Evolutionary conservation across 1,284 basidiomycete species (phyloP), one percentile per base, ranked within the genome.

Genomic region (Ganoderma multipileum): DNA sequence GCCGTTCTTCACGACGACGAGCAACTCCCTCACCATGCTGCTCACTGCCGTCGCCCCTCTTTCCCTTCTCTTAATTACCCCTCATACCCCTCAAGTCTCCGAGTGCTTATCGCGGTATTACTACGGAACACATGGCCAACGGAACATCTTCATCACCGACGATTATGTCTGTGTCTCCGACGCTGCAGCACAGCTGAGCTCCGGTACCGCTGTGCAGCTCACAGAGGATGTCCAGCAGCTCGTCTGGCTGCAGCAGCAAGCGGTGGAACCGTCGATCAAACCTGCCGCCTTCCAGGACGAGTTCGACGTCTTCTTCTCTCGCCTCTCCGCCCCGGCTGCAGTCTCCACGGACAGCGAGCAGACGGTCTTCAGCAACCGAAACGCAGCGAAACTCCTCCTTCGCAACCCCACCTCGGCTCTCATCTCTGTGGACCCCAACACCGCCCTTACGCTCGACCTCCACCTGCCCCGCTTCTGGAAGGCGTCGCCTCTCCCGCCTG

Each of bases 391-490:
- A 42, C 50, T 86, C 20, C 77, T 88, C 61, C 82, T 86, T 71
- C 79, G 77, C 28, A 82, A 82, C 2, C 55, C 75, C 2, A 80
- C 80, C 28, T 83, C 84, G 26, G 83, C 84, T 1, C 77, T 91
- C 9, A 67, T 90, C 38, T 84, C 86, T 3, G 75, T 89, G 50
- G 77, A 77, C 68, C 69, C 74, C 5, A 74, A 77, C 11, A 76
- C 78, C 20, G 83, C 82, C 44, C 75, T 74, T 66, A 75, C 76
- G 26, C 80, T 89, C 67, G 87, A 89, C 74, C 80, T 79, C 60
- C 65, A 85, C 69, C 82, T 92, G 33, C 90, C 90, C 1, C 84
- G 81, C 23, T 88, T 86, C 79, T 91, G 89, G 87, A 91, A 86
- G 72, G 83, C 87, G 2, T 84, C 83, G 6, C 80, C 86, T 1